These are phyloP conservation scores for Corchorus olitorius DNA, from an alignment of 345 rosid species.

Conservation along the genomic window DNA sequence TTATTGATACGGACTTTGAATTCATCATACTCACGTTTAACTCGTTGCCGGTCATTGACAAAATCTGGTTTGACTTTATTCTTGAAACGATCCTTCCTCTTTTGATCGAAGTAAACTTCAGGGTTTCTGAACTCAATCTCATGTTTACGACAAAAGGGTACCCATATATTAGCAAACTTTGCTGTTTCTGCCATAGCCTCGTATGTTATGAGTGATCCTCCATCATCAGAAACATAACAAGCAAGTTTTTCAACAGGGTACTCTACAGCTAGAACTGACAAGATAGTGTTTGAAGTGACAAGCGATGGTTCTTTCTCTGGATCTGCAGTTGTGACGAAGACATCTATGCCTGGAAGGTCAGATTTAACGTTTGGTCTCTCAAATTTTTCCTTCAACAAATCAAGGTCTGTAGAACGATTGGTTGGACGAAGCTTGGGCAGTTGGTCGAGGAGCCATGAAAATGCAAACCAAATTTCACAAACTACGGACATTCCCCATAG, in stretches of 20 bases:
- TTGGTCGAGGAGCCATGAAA: constrained; percentile 98
- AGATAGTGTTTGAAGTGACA: constrained; percentile 92
- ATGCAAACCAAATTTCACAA: constrained; percentile 95
- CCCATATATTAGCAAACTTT: constrained; percentile 94
- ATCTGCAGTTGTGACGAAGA: constrained; percentile 96
- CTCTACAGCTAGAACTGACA: constrained; percentile 89
- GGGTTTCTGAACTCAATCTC: constrained; percentile 92
- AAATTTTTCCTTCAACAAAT: constrained; percentile 90
- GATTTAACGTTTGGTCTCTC: constrained; percentile 90
- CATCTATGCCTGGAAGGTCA: constrained; percentile 92
- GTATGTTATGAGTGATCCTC: constrained; percentile 92
- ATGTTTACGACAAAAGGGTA: constrained; percentile 96
- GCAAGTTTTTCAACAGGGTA: constrained; percentile 97
- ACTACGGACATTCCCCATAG: constrained; percentile 99
- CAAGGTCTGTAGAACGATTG: constrained; percentile 89
- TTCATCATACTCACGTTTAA: constrained; percentile 97
- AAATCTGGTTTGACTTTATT: constrained; percentile 85
- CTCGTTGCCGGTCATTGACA: constrained; percentile 87
- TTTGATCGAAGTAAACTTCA: constrained; percentile 84
- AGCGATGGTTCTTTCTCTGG: constrained; percentile 99
- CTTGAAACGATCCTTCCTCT: constrained; percentile 88
- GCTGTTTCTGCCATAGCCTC: constrained; percentile 99
- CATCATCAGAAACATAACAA: constrained; percentile 98
- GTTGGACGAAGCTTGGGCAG: constrained; percentile 90
- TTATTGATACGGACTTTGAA: constrained; percentile 92